A percentile compares a stretch with the other conserved stretches of the same genome.
phyloP scores from a whole-genome alignment of 805 yeast genomes.

The Ogataea philodendri region DNA sequence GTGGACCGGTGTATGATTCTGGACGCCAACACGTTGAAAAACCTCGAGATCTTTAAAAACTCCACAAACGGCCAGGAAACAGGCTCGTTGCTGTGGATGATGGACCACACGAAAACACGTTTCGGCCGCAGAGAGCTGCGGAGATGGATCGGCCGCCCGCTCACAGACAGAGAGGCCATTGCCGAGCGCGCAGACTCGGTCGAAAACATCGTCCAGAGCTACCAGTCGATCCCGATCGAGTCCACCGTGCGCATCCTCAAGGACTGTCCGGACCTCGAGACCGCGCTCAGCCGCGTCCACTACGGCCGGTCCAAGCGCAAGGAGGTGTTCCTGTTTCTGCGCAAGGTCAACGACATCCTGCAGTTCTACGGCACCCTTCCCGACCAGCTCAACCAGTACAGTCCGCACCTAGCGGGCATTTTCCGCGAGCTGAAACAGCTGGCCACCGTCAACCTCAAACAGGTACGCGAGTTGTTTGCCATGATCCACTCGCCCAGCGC shows the following conservation, averaged over 20 bases:
- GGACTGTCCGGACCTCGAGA: conserved; percentile 53
- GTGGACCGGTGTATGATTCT: conserved; percentile 51
- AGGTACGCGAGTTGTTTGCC: conserved; percentile 36
- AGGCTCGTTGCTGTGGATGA: conserved; percentile 77
- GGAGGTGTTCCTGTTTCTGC: conserved; percentile 56
- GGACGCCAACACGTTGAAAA: conserved; percentile 63
- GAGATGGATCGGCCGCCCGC: conserved; percentile 76
- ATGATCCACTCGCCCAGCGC: conserved; percentile 57
- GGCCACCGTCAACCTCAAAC: conserved; percentile 17
- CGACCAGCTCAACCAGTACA: conserved; percentile 18
- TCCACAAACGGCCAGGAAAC: conserved; percentile 50
- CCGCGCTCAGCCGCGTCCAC: conserved; percentile 54
- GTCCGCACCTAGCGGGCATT: conserved; percentile 23
- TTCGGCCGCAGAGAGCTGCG: conserved; percentile 69
- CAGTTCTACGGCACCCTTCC: conserved; percentile 28
- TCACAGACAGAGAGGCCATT: conserved; percentile 52
- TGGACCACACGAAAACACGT: conserved; percentile 76
- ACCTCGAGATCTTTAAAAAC: conserved; percentile 74
- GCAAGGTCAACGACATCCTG: conserved; percentile 40
- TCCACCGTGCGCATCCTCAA: conserved; percentile 28
- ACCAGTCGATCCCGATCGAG: conserved; percentile 38
- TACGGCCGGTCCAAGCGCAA: conserved; percentile 57
- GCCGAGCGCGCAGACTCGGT: conserved; percentile 64
- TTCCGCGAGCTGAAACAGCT: conserved; percentile 19
- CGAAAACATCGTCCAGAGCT: conserved; percentile 42